A percentile compares a stretch with the other conserved stretches of the same genome.
phyloP scores from a whole-genome alignment of 148 eudicot species.

The Chenopodium album region DNA sequence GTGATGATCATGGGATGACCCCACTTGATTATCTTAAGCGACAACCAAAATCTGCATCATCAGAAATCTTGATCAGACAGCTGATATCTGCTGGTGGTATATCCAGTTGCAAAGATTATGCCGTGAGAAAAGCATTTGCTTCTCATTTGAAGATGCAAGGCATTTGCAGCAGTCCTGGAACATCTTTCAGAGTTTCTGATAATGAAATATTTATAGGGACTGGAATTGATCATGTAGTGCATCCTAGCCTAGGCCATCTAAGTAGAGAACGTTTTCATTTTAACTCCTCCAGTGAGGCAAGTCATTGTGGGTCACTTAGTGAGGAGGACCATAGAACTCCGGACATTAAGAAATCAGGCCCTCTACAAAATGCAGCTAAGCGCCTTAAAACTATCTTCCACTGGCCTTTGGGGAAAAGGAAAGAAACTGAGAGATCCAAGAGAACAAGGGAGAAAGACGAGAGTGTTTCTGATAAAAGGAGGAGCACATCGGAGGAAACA shows the following conservation, averaged over 20 bases:
- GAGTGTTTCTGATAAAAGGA: constrained; percentile 25
- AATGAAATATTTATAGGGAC: constrained; percentile 58
- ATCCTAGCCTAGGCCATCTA: constrained; percentile 19
- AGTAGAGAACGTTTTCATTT: constrained; percentile 26
- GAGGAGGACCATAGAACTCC: constrained; percentile 25
- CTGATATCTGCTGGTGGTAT: constrained; percentile 87
- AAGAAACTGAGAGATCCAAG: constrained; percentile 32
- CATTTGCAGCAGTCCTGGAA: constrained; percentile 75
- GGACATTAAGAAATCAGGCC: constrained; percentile 35
- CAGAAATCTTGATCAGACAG: constrained; percentile 62
- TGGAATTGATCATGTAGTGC: constrained; percentile 47
- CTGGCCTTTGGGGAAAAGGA: constrained; percentile 57
- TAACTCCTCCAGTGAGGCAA: constrained; percentile 37
- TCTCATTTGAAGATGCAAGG: constrained; percentile 76
- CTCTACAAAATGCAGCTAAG: constrained; percentile 44
- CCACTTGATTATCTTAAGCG: constrained; percentile 91
- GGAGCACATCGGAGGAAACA: constrained; percentile 39
- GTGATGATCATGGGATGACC: constrained; percentile 69
- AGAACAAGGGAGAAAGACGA: constrained; percentile 35
- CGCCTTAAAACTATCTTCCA: constrained; percentile 57
- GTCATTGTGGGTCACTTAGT: constrained; percentile 37
- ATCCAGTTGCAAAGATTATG: constrained; percentile 61
- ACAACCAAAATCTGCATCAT: constrained; percentile 66
- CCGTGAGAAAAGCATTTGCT: constrained; percentile 67
- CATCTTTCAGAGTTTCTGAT: constrained; percentile 70